phyloP scores from a whole-genome alignment of 1,139 yeast genomes.

The Blastobotrys proliferans region DNA sequence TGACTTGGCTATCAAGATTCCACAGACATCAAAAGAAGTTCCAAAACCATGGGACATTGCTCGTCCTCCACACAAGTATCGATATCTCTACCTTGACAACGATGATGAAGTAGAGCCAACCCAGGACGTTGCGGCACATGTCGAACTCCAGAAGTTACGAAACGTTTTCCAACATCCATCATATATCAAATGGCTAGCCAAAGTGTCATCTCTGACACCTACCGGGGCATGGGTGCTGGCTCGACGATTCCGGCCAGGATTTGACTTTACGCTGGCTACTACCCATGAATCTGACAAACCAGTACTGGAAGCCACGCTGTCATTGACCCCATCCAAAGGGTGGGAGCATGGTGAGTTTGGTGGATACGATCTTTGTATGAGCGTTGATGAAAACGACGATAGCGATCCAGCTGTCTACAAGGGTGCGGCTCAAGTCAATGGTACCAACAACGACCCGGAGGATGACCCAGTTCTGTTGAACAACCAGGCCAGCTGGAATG shows the following conservation, averaged over 20 bases:
- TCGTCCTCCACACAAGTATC: slow-evolving; percentile 88
- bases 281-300: slow-evolving; percentile 34
- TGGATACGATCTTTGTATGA: slow-evolving; percentile 86
- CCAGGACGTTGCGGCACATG: slow-evolving; percentile 19
- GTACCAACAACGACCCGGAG: slow-evolving; percentile 46
- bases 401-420: slow-evolving; percentile 31
- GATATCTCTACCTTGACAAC: slow-evolving; percentile 71
- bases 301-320: slow-evolving; percentile 64
- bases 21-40: slow-evolving; percentile 55
- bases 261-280: slow-evolving; percentile 89
- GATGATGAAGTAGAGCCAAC: slow-evolving; percentile 12
- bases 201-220: slow-evolving; percentile 61
- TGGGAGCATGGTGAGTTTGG: slow-evolving; percentile 90
- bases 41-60: slow-evolving; percentile 82
- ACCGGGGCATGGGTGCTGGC: slow-evolving; percentile 64
- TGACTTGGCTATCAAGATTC: slow-evolving; percentile 50
- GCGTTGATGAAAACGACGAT: slow-evolving; percentile 25
- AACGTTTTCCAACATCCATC: slow-evolving; percentile 54
- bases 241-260: slow-evolving; percentile 91
- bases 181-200: slow-evolving; percentile 66
- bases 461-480: slow-evolving; percentile 82
- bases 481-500: slow-evolving; percentile 81
- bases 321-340: slow-evolving; percentile 72
- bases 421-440: slow-evolving; percentile 40
- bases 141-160: slow-evolving; percentile 50